Evolutionary conservation across 306 rosid genomes (phyloP).

Genomic region (Abrus pulchellus): DNA sequence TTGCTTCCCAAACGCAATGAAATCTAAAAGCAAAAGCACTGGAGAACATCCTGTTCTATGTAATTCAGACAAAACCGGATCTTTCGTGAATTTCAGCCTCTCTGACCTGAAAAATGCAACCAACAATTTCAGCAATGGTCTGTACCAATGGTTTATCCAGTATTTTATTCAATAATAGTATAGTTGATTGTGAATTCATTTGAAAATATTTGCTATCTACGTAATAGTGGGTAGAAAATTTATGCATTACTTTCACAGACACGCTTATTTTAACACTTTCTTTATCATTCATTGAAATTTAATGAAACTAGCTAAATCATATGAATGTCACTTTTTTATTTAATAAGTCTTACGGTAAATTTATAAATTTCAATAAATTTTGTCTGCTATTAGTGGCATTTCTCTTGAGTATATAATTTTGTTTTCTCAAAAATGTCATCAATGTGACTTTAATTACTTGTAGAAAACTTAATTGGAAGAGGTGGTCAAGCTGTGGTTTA

Average conservation of each 20-base stretch:
- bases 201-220: neutral
- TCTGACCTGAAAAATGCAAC: conserved; percentile 70
- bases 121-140: conserved; percentile 69
- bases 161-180: neutral
- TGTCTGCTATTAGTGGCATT: neutral
- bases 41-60: conserved; percentile 50
- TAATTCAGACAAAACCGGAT: conserved; percentile 55
- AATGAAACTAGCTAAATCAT: too few relatives aligned
- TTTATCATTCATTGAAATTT: too few relatives aligned
- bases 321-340: too few relatives aligned
- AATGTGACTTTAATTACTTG: conserved; percentile 31
- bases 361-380: too few relatives aligned
- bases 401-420: neutral
- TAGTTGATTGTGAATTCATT: conserved; percentile 10
- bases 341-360: too few relatives aligned
- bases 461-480: conserved; percentile 77
- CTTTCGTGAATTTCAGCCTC: conserved; percentile 60
- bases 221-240: too few relatives aligned
- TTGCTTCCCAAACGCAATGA: conserved; percentile 52
- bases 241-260: too few relatives aligned
- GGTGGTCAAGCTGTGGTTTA: conserved; percentile 86
- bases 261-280: too few relatives aligned
- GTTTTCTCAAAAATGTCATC: conserved; percentile 28
- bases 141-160: conserved; percentile 25
- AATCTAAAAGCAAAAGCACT: conserved; percentile 45